phyloP scores from a whole-genome alignment of 1,284 basidiomycete genomes.

The Ceratobasidium sp. region DNA sequence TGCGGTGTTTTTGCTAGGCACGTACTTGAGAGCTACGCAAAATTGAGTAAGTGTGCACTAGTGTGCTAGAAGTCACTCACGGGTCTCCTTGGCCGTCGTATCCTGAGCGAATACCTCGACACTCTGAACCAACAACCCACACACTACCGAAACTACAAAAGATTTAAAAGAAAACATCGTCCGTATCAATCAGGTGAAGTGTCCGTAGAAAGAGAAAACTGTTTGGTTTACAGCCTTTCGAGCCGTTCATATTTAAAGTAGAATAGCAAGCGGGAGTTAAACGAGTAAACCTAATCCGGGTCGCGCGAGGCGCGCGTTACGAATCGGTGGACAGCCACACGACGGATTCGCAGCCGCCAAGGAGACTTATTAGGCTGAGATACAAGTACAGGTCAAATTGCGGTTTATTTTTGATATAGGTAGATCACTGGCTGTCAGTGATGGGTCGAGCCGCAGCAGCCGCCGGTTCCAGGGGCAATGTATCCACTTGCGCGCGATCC shows the following conservation, averaged over 20 bases:
- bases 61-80: background rate
- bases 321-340: background rate
- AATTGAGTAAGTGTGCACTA: background rate
- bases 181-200: background rate
- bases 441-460: background rate
- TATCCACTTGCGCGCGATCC: too few species aligned
- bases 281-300: background rate
- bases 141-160: background rate
- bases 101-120: background rate
- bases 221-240: background rate
- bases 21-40: conserved; percentile 18
- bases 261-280: too few species aligned
- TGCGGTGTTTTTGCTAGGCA: conserved; percentile 8
- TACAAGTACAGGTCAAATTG: too few species aligned
- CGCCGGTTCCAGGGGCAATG: too few species aligned
- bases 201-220: background rate
- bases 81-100: background rate
- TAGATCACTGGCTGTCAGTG: background rate
- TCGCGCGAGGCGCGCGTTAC: conserved; percentile 1
- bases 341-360: background rate
- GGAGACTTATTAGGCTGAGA: background rate
- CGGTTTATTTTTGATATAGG: too few species aligned
- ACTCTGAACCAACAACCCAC: background rate
- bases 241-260: background rate
- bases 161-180: background rate